Percentiles rank a stretch among this genome's conserved stretches.
These are phyloP conservation scores for Royoungia palumana DNA, from an alignment of 768 basidiomycete genomes.

Conservation along the genomic window DNA sequence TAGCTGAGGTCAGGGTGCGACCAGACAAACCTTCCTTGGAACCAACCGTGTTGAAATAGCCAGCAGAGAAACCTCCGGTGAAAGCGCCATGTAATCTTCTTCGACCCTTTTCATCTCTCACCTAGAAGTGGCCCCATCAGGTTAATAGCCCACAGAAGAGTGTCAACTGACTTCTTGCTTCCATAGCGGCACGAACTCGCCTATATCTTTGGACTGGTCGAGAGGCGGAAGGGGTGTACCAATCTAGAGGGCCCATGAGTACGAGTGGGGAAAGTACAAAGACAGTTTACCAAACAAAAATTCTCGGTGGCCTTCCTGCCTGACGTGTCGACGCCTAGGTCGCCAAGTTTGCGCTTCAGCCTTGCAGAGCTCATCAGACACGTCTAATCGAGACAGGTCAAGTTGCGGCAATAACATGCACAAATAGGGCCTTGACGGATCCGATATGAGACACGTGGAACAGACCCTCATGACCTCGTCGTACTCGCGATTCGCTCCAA, in stretches of 20 bases:
- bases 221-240: constrained; percentile 93
- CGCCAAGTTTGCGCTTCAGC: constrained; percentile 82
- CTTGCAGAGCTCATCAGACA: constrained; percentile 44
- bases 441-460: too few species aligned
- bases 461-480: too few species aligned
- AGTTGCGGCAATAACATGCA: too few species aligned
- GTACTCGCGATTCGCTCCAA: too few species aligned
- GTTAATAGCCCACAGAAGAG: constrained; percentile 17
- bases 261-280: not conserved
- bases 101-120: constrained; percentile 90
- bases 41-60: constrained; percentile 95
- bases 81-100: constrained; percentile 96
- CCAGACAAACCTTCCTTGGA: constrained; percentile 79
- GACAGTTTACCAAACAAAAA: constrained; percentile 68
- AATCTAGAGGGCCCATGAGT: constrained; percentile 51
- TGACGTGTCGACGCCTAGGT: constrained; percentile 69
- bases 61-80: constrained; percentile 96
- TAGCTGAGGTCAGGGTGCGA: not conserved
- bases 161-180: constrained; percentile 80
- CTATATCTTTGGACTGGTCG: constrained; percentile 88
- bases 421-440: too few species aligned
- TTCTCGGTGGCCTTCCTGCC: constrained; percentile 74
- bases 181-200: constrained; percentile 97
- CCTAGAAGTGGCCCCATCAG: constrained; percentile 43
- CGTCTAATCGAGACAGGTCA: too few species aligned